Evolutionary conservation across 1,284 basidiomycete species (phyloP).

Genomic region (Irpex sp.): DNA sequence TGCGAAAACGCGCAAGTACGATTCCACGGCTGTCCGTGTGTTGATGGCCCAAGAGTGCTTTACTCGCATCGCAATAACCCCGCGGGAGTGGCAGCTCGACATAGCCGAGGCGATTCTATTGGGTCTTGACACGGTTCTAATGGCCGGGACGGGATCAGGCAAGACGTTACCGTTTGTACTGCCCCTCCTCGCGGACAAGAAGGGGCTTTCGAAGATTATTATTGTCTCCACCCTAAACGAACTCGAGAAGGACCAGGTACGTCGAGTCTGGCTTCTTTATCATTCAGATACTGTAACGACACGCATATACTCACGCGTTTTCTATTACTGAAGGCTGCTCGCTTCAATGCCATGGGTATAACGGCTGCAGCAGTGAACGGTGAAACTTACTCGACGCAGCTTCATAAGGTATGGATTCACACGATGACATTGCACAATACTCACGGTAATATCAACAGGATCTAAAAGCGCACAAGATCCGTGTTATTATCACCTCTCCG

Average conservation of each 20-base stretch:
- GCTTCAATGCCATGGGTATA: conserved; percentile 27
- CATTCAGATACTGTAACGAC: background rate
- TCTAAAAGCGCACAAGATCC: background rate
- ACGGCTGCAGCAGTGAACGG: conserved; percentile 29
- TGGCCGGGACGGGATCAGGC: conserved; percentile 31
- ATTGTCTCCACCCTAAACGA: conserved; percentile 33
- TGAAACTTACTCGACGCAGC: conserved; percentile 21
- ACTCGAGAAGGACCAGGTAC: conserved; percentile 25
- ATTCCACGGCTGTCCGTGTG: no score
- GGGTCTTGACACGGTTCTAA: conserved; percentile 29
- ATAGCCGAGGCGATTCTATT: conserved; percentile 29
- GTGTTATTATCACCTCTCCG: background rate
- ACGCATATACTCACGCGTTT: background rate
- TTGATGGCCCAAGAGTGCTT: no score
- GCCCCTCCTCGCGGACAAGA: conserved; percentile 20
- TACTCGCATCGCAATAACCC: background rate
- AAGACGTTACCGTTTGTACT: conserved; percentile 36
- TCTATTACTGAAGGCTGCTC: conserved; percentile 10
- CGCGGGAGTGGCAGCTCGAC: conserved; percentile 32
- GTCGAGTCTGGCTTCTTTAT: background rate
- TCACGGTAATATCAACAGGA: background rate
- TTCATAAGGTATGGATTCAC: conserved; percentile 20
- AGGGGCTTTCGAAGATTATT: conserved; percentile 20
- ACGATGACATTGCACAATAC: no score
- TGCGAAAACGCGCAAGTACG: no score